Conservation (phyloP, 2,329 filamentous ascomycete genomes). For the Aureobasidium sp. region DNA sequence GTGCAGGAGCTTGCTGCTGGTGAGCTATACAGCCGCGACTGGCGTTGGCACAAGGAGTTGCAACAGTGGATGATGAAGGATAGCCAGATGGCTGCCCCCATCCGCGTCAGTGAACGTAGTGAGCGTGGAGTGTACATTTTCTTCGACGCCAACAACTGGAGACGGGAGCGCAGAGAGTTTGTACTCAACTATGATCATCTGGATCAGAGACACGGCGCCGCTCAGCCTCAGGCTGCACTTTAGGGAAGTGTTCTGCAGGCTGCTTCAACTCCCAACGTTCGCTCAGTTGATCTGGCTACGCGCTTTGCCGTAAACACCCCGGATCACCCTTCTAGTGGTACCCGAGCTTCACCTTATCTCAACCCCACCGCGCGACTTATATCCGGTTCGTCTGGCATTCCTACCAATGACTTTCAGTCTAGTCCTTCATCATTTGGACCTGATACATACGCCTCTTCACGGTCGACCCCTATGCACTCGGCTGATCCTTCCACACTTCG, state of each 20-base stretch:
- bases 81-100: constrained; percentile 35
- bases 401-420: background rate
- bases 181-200: constrained; percentile 47
- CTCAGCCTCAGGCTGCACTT: constrained; percentile 16
- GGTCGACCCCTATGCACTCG: background rate
- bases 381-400: background rate
- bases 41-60: constrained; percentile 49
- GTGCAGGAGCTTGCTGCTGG: constrained; percentile 59
- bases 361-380: background rate
- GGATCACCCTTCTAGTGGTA: background rate
- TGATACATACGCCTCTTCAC: background rate
- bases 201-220: constrained; percentile 35
- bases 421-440: background rate
- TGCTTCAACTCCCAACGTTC: background rate
- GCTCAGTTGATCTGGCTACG: background rate
- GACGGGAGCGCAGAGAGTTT: constrained; percentile 45
- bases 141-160: constrained; percentile 49
- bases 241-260: constrained; percentile 11
- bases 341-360: background rate
- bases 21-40: constrained; percentile 49
- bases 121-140: constrained; percentile 50
- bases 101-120: constrained; percentile 39
- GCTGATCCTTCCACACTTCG: background rate
- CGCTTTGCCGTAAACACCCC: background rate
- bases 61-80: constrained; percentile 52